These are phyloP conservation scores for Glaciozyma martinii DNA, from an alignment of 768 basidiomycete genomes.

Conservation along the genomic window DNA sequence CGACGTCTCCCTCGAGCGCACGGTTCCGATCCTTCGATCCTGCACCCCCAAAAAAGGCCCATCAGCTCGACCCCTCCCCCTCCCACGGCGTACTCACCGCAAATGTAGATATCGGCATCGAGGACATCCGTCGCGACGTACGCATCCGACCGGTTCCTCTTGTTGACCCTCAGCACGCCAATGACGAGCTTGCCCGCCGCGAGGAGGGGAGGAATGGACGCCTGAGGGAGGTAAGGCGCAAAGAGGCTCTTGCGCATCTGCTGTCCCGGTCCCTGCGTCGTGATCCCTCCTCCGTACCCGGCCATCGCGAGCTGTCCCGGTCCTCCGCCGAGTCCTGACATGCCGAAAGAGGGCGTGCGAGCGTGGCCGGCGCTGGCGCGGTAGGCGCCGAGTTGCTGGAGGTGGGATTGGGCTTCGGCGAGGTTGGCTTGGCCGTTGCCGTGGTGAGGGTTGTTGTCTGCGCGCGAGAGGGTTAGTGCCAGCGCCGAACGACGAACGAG, in stretches of 20 bases:
- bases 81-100: slow-evolving; percentile 37
- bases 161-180: slow-evolving; percentile 87
- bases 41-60: not conserved
- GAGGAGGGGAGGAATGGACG: slow-evolving; percentile 88
- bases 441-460: slow-evolving; percentile 18
- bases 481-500: not conserved
- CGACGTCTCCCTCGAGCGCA: slow-evolving; percentile 94
- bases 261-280: slow-evolving; percentile 73
- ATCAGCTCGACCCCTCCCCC: too few species aligned
- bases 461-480: not conserved
- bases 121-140: slow-evolving; percentile 97
- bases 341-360: slow-evolving; percentile 33
- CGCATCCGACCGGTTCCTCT: slow-evolving; percentile 95
- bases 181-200: slow-evolving; percentile 96
- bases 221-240: slow-evolving; percentile 92
- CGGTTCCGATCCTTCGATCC: slow-evolving; percentile 98
- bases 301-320: slow-evolving; percentile 68
- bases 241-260: slow-evolving; percentile 97
- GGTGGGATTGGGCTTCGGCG: slow-evolving; percentile 91
- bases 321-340: slow-evolving; percentile 70
- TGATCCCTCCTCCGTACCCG: slow-evolving; percentile 56
- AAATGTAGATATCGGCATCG: slow-evolving; percentile 98
- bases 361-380: slow-evolving; percentile 36
- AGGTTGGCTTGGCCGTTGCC: slow-evolving; percentile 54
- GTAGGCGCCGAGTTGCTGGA: slow-evolving; percentile 93